Percentiles rank a stretch among this genome's conserved stretches.
phyloP scores from a whole-genome alignment of 495 filamentous ascomycete species.

The Aspergillus conjunctus region DNA sequence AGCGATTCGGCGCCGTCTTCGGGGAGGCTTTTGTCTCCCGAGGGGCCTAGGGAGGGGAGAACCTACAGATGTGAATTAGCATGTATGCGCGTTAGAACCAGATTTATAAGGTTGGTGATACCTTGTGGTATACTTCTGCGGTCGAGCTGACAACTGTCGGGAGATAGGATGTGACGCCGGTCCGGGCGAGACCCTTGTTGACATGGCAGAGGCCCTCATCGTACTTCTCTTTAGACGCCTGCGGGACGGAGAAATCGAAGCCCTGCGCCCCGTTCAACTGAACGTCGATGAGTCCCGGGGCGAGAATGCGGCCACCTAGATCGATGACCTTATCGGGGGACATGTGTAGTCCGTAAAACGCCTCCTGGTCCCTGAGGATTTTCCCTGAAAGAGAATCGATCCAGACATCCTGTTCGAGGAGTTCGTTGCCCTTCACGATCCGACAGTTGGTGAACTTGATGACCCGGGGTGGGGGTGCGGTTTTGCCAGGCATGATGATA shows the following conservation, averaged over 20 bases:
- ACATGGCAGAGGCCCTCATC: slow-evolving; percentile 64
- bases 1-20: slow-evolving; percentile 75
- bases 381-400: slow-evolving; percentile 73
- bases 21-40: slow-evolving; percentile 45
- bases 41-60: slow-evolving; percentile 72
- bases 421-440: slow-evolving; percentile 59
- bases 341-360: slow-evolving; percentile 70
- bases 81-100: background rate
- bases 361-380: slow-evolving; percentile 71
- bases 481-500: slow-evolving; percentile 43
- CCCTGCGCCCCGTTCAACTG: slow-evolving; percentile 86
- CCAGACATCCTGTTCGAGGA: slow-evolving; percentile 77
- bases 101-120: slow-evolving; percentile 20
- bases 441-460: slow-evolving; percentile 85
- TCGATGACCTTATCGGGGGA: slow-evolving; percentile 60
- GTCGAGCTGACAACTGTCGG: slow-evolving; percentile 72
- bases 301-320: slow-evolving; percentile 74
- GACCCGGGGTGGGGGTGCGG: slow-evolving; percentile 49
- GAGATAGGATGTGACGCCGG: slow-evolving; percentile 82
- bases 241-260: slow-evolving; percentile 80
- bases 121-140: slow-evolving; percentile 68
- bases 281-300: slow-evolving; percentile 81
- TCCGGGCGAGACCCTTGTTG: slow-evolving; percentile 67
- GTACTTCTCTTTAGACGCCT: slow-evolving; percentile 63
- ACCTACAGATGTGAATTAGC: slow-evolving; percentile 42